Percentiles rank a stretch among this genome's conserved stretches.
Evolutionary conservation across 2,329 filamentous ascomycete species (phyloP).

Genomic region (Periconia digitata): DNA sequence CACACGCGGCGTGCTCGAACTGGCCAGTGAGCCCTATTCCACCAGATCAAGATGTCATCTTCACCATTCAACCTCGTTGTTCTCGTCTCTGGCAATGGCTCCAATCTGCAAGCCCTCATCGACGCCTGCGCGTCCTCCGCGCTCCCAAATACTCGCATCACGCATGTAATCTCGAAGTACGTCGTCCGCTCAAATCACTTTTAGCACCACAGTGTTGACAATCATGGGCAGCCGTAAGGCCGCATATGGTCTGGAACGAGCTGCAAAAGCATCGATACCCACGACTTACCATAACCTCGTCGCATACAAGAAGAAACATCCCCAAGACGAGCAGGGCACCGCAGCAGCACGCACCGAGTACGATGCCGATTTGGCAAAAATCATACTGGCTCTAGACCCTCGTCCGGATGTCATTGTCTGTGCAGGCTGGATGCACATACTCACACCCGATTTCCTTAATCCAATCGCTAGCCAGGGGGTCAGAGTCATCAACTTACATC

Average conservation of each 20-base stretch:
- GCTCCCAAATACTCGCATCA: conserved; percentile 57
- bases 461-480: conserved; percentile 65
- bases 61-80: conserved; percentile 59
- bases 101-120: conserved; percentile 78
- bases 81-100: conserved; percentile 64
- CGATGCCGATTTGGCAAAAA: conserved; percentile 71
- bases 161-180: conserved; percentile 62
- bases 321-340: conserved; percentile 45
- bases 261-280: conserved; percentile 63
- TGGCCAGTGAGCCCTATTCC: not conserved
- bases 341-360: conserved; percentile 65
- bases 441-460: conserved; percentile 68
- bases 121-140: conserved; percentile 55
- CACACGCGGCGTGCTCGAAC: not conserved
- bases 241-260: conserved; percentile 66
- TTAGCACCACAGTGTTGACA: not conserved
- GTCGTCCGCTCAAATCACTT: not conserved
- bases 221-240: conserved; percentile 47
- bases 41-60: conserved; percentile 5
- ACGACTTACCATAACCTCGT: conserved; percentile 82
- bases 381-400: conserved; percentile 61
- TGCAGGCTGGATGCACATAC: conserved; percentile 83
- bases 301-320: conserved; percentile 70
- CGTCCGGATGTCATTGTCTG: conserved; percentile 75
- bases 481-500: conserved; percentile 80